Percentiles rank a stretch among this genome's conserved stretches.
These are phyloP conservation scores for Solanum pinnatisectum DNA, from an alignment of 257 asterid species.

Conservation along the genomic window DNA sequence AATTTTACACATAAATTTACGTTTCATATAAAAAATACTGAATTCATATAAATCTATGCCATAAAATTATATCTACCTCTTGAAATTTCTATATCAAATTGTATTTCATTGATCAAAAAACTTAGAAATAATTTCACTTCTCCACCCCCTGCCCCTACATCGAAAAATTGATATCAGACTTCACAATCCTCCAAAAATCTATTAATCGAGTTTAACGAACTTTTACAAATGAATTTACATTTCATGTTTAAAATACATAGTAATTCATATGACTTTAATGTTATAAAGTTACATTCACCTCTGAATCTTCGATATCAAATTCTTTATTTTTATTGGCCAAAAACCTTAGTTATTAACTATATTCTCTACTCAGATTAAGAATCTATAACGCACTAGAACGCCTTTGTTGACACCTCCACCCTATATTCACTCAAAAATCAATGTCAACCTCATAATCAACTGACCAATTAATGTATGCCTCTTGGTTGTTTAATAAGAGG, in stretches of 20 bases:
- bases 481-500: not conserved
- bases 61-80: not conserved
- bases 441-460: constrained; percentile 38
- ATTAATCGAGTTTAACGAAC: not conserved
- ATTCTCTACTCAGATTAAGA: constrained; percentile 3
- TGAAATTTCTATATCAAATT: not conserved
- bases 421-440: constrained; percentile 11
- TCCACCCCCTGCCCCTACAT: not conserved
- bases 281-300: not conserved
- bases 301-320: not conserved
- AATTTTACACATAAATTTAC: not conserved
- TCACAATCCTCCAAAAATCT: constrained; percentile 21
- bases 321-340: constrained; percentile 8
- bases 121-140: not conserved
- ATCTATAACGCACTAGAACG: not conserved
- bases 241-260: not conserved
- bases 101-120: constrained; percentile 5
- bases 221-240: not conserved
- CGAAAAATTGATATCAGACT: constrained; percentile 26
- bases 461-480: not conserved
- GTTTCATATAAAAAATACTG: not conserved
- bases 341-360: constrained; percentile 2
- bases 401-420: not conserved
- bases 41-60: not conserved
- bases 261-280: not conserved